A percentile compares a stretch with the other conserved stretches of the same genome.
phyloP scores from a whole-genome alignment of 2,329 filamentous ascomycete genomes.

The Nemania sp. region DNA sequence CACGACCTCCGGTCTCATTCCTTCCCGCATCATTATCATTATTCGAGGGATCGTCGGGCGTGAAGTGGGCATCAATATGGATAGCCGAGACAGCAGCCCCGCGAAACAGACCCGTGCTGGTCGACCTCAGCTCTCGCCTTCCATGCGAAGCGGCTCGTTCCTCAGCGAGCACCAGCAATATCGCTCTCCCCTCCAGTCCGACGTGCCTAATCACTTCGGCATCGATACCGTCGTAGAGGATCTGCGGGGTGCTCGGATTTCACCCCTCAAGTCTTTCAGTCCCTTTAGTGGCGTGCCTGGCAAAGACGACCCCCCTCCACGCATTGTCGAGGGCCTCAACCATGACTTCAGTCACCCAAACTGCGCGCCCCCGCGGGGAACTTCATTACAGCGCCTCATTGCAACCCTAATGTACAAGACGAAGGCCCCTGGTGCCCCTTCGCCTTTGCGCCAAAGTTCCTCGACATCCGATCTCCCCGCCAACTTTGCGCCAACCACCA shows the following conservation, averaged over 20 bases:
- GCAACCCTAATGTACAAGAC: conserved; percentile 74
- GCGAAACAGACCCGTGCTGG: conserved; percentile 46
- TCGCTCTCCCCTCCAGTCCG: conserved; percentile 66
- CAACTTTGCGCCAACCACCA: conserved; percentile 70
- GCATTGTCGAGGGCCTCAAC: conserved; percentile 71
- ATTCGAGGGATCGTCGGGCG: conserved; percentile 6
- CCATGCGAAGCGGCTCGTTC: conserved; percentile 71
- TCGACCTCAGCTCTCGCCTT: conserved; percentile 62
- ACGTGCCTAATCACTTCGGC: conserved; percentile 63
- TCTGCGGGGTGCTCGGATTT: conserved; percentile 55
- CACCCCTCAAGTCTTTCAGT: conserved; percentile 57
- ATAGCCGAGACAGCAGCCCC: conserved; percentile 45
- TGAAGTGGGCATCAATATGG: conserved; percentile 39
- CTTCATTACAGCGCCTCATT: conserved; percentile 64
- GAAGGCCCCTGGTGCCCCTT: conserved; percentile 46
- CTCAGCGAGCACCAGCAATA: conserved; percentile 74
- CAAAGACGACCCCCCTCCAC: conserved; percentile 65
- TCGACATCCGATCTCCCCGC: conserved; percentile 59
- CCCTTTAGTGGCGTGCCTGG: conserved; percentile 72
- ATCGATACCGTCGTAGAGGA: conserved; percentile 75
- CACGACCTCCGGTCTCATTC: neutral
- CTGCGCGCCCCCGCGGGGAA: conserved; percentile 66
- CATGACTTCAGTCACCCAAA: conserved; percentile 73
- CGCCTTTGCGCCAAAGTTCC: conserved; percentile 53
- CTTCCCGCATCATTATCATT: conserved; percentile 3